phyloP scores from a whole-genome alignment of 495 filamentous ascomycete species.

The Penicillium goetzii region DNA sequence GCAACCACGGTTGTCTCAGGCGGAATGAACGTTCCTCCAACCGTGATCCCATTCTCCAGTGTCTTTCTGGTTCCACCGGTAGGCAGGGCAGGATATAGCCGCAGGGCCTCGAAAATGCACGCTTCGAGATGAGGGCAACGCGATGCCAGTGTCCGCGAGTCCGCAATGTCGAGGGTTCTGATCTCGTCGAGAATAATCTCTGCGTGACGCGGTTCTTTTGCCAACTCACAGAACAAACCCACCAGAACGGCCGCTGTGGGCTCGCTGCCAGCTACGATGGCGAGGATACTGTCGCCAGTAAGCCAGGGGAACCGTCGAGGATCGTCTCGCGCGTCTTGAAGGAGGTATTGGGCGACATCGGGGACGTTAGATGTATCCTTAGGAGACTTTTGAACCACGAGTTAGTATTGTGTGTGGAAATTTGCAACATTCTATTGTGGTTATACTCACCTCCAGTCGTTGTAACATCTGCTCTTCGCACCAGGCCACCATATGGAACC shows the following conservation, averaged over 20 bases:
- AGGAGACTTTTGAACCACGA: conserved; percentile 4
- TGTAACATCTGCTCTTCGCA: conserved; percentile 22
- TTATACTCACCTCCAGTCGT: conserved; percentile 9
- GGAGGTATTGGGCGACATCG: conserved; percentile 35
- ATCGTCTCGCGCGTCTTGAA: conserved; percentile 16
- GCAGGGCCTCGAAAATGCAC: conserved; percentile 56
- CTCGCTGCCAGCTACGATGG: conserved; percentile 29
- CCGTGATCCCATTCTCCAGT: conserved; percentile 22
- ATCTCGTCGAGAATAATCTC: conserved; percentile 24
- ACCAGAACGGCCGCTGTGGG: conserved; percentile 22
- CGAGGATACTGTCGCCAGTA: conserved; percentile 24
- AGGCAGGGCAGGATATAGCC: conserved; percentile 51
- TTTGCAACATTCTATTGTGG: not conserved
- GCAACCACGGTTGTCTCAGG: conserved; percentile 32
- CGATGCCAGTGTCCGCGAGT: conserved; percentile 6
- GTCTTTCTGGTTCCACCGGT: conserved; percentile 45
- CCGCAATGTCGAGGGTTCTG: conserved; percentile 10
- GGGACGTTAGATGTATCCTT: conserved; percentile 14
- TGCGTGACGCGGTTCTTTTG: conserved; percentile 12
- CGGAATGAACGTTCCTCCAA: conserved; percentile 33
- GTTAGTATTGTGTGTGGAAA: not conserved
- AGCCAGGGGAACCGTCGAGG: conserved; percentile 14
- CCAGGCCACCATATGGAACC: conserved; percentile 28
- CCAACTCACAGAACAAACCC: conserved; percentile 24
- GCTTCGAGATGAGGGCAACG: conserved; percentile 49